phyloP scores from a whole-genome alignment of 2,329 filamentous ascomycete species.

The Trichoderma atrobrunneum region DNA sequence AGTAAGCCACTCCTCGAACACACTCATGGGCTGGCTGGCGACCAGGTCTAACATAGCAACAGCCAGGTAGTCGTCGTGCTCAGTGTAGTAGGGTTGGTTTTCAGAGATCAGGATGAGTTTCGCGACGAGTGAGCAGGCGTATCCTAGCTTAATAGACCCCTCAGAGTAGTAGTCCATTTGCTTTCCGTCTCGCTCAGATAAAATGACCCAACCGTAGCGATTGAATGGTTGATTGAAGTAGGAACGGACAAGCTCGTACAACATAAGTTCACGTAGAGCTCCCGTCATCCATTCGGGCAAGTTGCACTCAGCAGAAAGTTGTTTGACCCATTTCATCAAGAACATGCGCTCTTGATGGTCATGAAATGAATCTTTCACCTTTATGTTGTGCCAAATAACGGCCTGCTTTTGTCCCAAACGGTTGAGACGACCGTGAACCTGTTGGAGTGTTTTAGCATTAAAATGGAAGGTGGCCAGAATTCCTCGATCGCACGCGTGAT shows the following conservation, averaged over 20 bases:
- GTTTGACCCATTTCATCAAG: neutral
- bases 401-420: neutral
- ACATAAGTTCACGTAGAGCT: neutral
- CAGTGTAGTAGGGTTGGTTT: too few species aligned
- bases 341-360: neutral
- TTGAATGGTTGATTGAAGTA: neutral
- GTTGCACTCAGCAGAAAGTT: neutral
- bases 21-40: too few species aligned
- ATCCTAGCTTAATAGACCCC: neutral
- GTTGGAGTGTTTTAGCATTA: neutral
- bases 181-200: neutral
- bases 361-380: neutral
- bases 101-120: too few species aligned
- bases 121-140: neutral
- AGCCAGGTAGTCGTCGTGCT: too few species aligned
- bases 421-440: neutral
- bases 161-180: neutral
- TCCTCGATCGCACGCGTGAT: neutral
- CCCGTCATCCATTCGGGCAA: neutral
- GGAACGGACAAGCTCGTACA: neutral
- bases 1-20: too few species aligned
- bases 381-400: neutral
- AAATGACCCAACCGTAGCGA: neutral
- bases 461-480: neutral
- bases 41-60: too few species aligned